A percentile compares a stretch with the other conserved stretches of the same genome.
Evolutionary conservation across 2,329 filamentous ascomycete species (phyloP).

Genomic region (Leptographium procerum): DNA sequence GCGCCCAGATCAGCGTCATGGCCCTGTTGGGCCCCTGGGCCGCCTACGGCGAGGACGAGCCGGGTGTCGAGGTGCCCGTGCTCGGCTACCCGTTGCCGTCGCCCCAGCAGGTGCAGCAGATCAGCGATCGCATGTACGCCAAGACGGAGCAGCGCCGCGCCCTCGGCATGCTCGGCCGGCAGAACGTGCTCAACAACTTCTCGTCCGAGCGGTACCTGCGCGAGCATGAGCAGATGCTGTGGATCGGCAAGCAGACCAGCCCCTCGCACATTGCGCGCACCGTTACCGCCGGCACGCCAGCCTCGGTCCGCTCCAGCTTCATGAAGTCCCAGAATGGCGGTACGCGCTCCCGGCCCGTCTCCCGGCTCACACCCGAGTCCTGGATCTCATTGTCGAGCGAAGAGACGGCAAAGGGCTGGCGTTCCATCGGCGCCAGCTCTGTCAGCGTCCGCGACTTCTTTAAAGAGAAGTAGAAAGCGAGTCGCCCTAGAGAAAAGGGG

Average conservation of each 20-base stretch:
- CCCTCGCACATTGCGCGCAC: background rate
- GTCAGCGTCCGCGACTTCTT: slow-evolving; percentile 1
- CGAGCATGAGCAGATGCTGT: slow-evolving; percentile 44
- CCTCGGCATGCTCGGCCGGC: slow-evolving; percentile 40
- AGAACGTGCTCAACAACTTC: slow-evolving; percentile 43
- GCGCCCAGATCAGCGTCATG: slow-evolving; percentile 51
- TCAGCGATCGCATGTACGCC: slow-evolving; percentile 48
- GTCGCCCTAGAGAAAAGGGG: no score
- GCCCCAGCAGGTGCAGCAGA: slow-evolving; percentile 37
- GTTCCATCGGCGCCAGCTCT: background rate
- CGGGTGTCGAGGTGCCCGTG: slow-evolving; percentile 23
- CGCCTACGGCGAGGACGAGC: slow-evolving; percentile 41
- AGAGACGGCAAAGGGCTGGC: slow-evolving; percentile 2
- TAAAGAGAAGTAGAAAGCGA: background rate
- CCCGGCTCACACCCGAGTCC: slow-evolving; percentile 2
- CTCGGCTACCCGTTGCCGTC: slow-evolving; percentile 17
- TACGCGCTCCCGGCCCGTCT: background rate
- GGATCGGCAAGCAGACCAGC: slow-evolving; percentile 18
- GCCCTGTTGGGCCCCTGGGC: slow-evolving; percentile 51
- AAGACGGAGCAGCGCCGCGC: slow-evolving; percentile 42
- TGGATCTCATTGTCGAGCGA: slow-evolving; percentile 5
- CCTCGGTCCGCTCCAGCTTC: background rate
- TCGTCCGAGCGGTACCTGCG: slow-evolving; percentile 43
- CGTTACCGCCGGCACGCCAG: background rate
- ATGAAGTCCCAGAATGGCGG: background rate